Percentiles rank a stretch among this genome's conserved stretches.
phyloP scores from a whole-genome alignment of 805 yeast species.

The Priceomyces medius region DNA sequence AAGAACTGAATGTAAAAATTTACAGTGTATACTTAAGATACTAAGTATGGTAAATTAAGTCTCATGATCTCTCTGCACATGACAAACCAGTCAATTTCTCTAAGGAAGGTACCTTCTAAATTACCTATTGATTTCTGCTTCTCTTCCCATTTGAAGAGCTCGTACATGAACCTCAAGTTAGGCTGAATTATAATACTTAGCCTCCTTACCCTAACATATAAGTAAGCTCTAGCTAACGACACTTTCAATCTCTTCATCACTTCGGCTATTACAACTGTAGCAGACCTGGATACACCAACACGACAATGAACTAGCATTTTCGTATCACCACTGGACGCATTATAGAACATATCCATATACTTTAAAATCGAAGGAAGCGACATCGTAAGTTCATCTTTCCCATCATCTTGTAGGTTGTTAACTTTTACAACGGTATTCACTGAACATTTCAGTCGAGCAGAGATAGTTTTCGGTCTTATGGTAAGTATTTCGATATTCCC shows the following conservation, averaged over 20 bases:
- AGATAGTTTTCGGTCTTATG: slow-evolving; percentile 21
- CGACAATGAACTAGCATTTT: slow-evolving; percentile 79
- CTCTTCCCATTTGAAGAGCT: slow-evolving; percentile 59
- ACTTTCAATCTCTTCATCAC: slow-evolving; percentile 76
- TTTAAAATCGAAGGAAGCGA: slow-evolving; percentile 63
- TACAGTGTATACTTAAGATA: slow-evolving; percentile 10
- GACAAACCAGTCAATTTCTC: slow-evolving; percentile 86
- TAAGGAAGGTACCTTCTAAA: slow-evolving; percentile 18
- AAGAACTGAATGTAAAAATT: not conserved
- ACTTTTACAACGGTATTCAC: slow-evolving; percentile 58
- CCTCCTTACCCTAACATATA: slow-evolving; percentile 85
- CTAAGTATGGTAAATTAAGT: slow-evolving; percentile 67
- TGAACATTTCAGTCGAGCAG: slow-evolving; percentile 10
- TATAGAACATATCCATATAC: slow-evolving; percentile 51
- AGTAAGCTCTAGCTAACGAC: slow-evolving; percentile 73
- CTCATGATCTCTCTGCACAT: slow-evolving; percentile 80
- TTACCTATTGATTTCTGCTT: slow-evolving; percentile 17
- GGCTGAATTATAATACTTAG: slow-evolving; percentile 94
- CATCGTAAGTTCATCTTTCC: slow-evolving; percentile 70
- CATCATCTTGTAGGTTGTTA: slow-evolving; percentile 83
- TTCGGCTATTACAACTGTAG: slow-evolving; percentile 94
- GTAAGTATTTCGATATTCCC: slow-evolving; percentile 33
- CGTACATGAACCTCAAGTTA: slow-evolving; percentile 87
- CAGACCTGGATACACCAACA: slow-evolving; percentile 93
- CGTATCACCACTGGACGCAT: slow-evolving; percentile 22